Evolutionary conservation across 2,329 filamentous ascomycete species (phyloP), one percentile per base, ranked within the genome.

Genomic region (Diplocarpon mali): DNA sequence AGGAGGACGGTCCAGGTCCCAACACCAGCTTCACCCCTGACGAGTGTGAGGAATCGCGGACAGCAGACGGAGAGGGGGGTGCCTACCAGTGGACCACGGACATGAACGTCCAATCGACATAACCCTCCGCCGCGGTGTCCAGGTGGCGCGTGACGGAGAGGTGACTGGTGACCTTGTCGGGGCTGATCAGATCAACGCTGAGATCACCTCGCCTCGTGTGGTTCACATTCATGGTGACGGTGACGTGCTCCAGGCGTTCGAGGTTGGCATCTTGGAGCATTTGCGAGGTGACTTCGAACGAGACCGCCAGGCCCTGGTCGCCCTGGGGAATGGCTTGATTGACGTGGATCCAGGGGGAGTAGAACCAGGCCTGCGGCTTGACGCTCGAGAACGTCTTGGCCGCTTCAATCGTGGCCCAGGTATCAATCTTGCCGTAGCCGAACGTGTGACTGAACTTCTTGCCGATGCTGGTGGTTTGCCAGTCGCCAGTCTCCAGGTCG

Each of bases 41-140:
- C 10, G 29, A 36, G 55, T 70, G 60, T 70, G 63, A 61, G 24
- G n/a, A 34, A 12, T 14, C 9, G 17, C 11, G 31, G 17, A 31
- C 6, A 15, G 7, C 5, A 8, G 32, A 20, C 13, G 35, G 27
- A 15, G 65, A 24, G 20, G 20, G 4, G 20, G 20, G 3, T 7
- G 20, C 80, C 65, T 72, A 88, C 85, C 89, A 98, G 63, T 98
- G 92, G 52, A 82, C 89, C 31, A 98, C 92, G 50, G 83, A 93
- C 92, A 98, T 98, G 59, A 98, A 98, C 0, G 90, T 96, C 92
- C 92, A 98, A 66, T 96, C 87, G 31, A 80, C 69, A 62, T 96
- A 98, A 8, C 92, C 92, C 16, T 67, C 65, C 0, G 67, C 61
- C 30, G 73, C 74, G 1, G 73, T 69, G 62, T 98, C 92, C 16